Evolutionary conservation across 257 asterid genomes (phyloP), one percentile per base, ranked within the genome.

Genomic region (Euphrasia confusa): DNA sequence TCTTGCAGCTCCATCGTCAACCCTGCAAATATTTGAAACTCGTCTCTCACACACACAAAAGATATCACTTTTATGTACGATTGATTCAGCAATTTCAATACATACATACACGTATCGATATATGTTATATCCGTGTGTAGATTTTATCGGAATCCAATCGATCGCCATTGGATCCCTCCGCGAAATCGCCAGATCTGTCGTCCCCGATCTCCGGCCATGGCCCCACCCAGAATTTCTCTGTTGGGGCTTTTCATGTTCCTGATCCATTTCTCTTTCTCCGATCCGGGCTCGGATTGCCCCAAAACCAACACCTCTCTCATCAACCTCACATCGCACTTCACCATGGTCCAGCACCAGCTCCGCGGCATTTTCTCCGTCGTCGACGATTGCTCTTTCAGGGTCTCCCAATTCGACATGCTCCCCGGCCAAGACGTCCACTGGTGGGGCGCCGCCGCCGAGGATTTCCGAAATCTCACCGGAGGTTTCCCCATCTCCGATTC

Each of bases 321-420:
- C 67, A 87, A 93, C 80, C 83, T 79, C 84, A 83, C 91, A 39
- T 86, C 95, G 55, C 84, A 84, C 67, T 89, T 93, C 74, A 69
- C 77, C 71, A 84, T 87, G 95, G 91, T 77, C n/a, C 99, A 93
- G 67, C 99, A 93, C 75, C 99, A 93, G 78, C 82, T 93, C 64
- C 91, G 99, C 8, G 99, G 97, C 13, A 73, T 75, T 18, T 58
- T 93, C 21, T 76, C 87, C 49, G 70, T 93, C 45, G 48, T 83
- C 7, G 89, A 89, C 28, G 87, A 76, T 66, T 92, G 97, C 66
- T 84, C 97, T 3, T 92, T 92, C 70, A 71, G 74, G 54, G 95
- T 92, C 68, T 81, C 92, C 18, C 77, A 78, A 49, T 92, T 92
- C 42, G 99, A 93, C 72, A 89, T 93, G 99, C 83, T 93, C 6